A percentile compares a stretch with the other conserved stretches of the same genome.
Conservation (phyloP, 108 stramenopile genomes). For the Pinguiococcus pyrenoidosus region DNA sequence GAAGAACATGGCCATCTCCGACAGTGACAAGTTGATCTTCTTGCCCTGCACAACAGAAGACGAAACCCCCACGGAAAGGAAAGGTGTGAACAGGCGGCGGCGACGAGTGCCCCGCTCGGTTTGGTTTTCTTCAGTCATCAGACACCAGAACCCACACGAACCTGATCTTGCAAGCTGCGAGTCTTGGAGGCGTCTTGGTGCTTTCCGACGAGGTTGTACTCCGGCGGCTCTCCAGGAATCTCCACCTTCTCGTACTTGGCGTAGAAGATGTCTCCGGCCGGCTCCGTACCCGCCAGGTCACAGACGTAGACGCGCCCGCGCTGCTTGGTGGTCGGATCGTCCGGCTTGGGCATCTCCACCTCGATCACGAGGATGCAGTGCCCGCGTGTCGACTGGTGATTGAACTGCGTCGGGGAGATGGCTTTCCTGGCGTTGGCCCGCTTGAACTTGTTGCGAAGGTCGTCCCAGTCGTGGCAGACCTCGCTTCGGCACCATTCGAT, state of each 20-base stretch:
- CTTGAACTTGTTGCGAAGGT: slow-evolving; percentile 37
- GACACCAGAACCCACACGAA: too few species aligned
- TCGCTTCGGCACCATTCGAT: slow-evolving; percentile 44
- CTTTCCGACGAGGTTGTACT: slow-evolving; percentile 40
- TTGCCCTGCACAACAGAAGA: slow-evolving; percentile 32
- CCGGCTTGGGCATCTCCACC: slow-evolving; percentile 45
- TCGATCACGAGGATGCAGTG: slow-evolving; percentile 54
- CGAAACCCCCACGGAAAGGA: too few species aligned
- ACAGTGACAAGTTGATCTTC: slow-evolving; percentile 50
- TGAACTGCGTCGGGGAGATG: slow-evolving; percentile 41
- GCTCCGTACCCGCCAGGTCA: slow-evolving; percentile 50
- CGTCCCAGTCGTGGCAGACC: slow-evolving; percentile 42
- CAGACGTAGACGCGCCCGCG: slow-evolving; percentile 45
- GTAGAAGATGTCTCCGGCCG: slow-evolving; percentile 47
- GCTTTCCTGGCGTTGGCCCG: slow-evolving; percentile 44
- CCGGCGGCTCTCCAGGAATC: slow-evolving; percentile 19
- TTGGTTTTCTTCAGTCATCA: too few species aligned
- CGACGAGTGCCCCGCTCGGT: too few species aligned
- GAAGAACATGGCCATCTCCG: slow-evolving; percentile 51
- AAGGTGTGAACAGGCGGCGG: too few species aligned
- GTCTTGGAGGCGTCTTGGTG: slow-evolving; percentile 46
- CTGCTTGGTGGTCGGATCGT: slow-evolving; percentile 33
- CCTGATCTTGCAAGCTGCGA: slow-evolving; percentile 29
- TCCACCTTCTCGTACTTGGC: slow-evolving; percentile 38
- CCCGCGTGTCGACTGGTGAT: slow-evolving; percentile 44